These are phyloP conservation scores for Staphylotrichum longicolle DNA, from an alignment of 495 filamentous ascomycete species.

Conservation along the genomic window DNA sequence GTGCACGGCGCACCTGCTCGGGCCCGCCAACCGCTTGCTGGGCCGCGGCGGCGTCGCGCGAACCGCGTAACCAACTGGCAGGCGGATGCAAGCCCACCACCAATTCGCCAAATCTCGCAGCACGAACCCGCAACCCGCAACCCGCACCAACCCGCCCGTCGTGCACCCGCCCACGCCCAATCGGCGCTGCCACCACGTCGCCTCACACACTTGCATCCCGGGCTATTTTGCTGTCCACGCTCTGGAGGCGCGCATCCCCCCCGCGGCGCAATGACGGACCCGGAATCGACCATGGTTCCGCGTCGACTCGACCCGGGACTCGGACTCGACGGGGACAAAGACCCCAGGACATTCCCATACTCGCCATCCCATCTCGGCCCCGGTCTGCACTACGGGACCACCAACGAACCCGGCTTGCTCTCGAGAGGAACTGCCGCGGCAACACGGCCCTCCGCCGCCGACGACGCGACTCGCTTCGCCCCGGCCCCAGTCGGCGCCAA, in stretches of 20 bases:
- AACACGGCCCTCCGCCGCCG: constrained; percentile 10
- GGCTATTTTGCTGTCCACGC: constrained; percentile 15
- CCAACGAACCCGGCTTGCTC: constrained; percentile 14
- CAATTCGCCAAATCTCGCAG: constrained; percentile 32
- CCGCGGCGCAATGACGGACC: constrained; percentile 27
- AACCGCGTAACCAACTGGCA: constrained; percentile 35
- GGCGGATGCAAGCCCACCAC: constrained; percentile 10
- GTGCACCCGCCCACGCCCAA: constrained; percentile 13
- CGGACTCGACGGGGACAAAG: constrained; percentile 33
- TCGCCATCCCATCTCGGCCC: constrained; percentile 16
- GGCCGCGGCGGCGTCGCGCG: constrained; percentile 37
- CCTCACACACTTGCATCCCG: not conserved
- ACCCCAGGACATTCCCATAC: constrained; percentile 20
- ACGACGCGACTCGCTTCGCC: constrained; percentile 26
- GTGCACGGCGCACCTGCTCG: constrained; percentile 22
- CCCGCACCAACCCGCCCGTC: constrained; percentile 11
- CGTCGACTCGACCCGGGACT: constrained; percentile 26
- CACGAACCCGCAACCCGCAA: no score
- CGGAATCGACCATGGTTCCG: constrained; percentile 27
- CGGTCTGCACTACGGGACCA: constrained; percentile 15
- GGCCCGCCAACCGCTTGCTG: constrained; percentile 18
- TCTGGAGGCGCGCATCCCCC: constrained; percentile 8
- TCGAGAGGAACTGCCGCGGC: constrained; percentile 10
- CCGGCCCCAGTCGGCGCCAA: constrained; percentile 10
- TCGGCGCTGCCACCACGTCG: constrained; percentile 19